Conservation (phyloP, 2,329 filamentous ascomycete genomes). For the Alternaria viburni region DNA sequence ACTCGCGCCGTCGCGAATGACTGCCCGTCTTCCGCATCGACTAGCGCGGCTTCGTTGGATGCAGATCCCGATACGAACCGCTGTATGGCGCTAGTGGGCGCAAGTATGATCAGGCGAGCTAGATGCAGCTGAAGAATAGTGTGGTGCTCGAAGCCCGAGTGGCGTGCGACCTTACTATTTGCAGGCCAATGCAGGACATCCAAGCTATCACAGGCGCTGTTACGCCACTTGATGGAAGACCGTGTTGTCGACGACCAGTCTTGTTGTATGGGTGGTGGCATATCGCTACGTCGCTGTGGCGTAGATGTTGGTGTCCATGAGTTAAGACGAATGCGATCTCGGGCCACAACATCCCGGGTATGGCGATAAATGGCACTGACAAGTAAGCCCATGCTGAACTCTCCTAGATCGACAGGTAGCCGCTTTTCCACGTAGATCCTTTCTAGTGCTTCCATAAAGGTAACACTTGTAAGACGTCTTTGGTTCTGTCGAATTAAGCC, state of each 20-base stretch:
- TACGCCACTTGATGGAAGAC: constrained; percentile 58
- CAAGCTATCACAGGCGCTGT: constrained; percentile 56
- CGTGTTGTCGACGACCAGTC: constrained; percentile 57
- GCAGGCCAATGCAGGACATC: constrained; percentile 66
- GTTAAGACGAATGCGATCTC: constrained; percentile 54
- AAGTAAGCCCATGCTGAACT: constrained; percentile 57
- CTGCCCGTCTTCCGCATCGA: background rate
- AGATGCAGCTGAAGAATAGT: constrained; percentile 64
- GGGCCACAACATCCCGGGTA: constrained; percentile 57
- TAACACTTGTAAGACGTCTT: background rate
- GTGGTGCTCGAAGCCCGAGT: constrained; percentile 60
- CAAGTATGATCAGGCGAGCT: constrained; percentile 60
- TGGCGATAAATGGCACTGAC: constrained; percentile 59
- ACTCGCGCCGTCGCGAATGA: constrained; percentile 3
- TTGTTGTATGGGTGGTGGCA: background rate
- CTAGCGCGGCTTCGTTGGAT: constrained; percentile 7
- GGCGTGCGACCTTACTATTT: constrained; percentile 58
- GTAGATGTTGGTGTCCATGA: constrained; percentile 38
- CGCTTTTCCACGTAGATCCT: constrained; percentile 58
- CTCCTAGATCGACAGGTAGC: constrained; percentile 52
- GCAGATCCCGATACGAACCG: constrained; percentile 45
- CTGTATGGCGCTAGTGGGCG: constrained; percentile 57
- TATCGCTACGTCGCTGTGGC: constrained; percentile 18
- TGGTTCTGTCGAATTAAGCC: background rate
- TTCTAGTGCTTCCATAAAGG: constrained; percentile 46